phyloP scores from a whole-genome alignment of 225 moss, liverwort and hornwort genomes.

The Physcomitrellopsis africana region DNA sequence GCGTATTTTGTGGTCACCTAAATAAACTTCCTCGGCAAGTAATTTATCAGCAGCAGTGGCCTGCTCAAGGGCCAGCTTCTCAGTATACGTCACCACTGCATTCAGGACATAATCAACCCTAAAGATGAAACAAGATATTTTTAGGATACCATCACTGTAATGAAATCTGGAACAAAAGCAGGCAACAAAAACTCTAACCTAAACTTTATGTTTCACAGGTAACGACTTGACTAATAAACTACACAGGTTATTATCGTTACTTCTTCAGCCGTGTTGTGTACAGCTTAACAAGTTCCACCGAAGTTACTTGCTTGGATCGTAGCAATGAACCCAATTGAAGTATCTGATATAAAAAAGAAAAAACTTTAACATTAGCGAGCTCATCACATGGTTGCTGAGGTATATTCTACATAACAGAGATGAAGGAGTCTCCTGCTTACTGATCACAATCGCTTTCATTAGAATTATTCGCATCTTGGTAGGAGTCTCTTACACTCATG shows the following conservation, averaged over 20 bases:
- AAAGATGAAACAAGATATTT: constrained; percentile 1
- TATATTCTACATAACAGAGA: no score
- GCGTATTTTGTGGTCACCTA: constrained; percentile 37
- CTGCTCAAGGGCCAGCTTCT: constrained; percentile 61
- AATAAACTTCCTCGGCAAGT: constrained; percentile 52
- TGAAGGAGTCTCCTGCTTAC: no score
- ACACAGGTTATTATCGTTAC: not conserved
- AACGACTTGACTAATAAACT: no score
- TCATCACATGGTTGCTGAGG: no score
- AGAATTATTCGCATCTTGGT: not conserved
- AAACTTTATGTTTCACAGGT: no score
- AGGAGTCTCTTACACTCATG: constrained; percentile 29
- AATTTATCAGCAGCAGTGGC: constrained; percentile 59
- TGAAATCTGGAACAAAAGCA: no score
- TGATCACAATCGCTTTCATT: no score
- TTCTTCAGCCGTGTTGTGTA: constrained; percentile 35
- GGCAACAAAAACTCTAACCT: no score
- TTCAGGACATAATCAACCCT: constrained; percentile 61
- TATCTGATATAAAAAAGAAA: constrained; percentile 7
- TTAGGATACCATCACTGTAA: no score
- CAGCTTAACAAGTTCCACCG: constrained; percentile 37
- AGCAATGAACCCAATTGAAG: constrained; percentile 40
- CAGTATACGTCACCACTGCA: constrained; percentile 72
- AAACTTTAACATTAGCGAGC: no score
- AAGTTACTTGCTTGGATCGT: constrained; percentile 39